A percentile compares a stretch with the other conserved stretches of the same genome.
Conservation (phyloP, 75 land plant species). For the Pinus taeda region DNA sequence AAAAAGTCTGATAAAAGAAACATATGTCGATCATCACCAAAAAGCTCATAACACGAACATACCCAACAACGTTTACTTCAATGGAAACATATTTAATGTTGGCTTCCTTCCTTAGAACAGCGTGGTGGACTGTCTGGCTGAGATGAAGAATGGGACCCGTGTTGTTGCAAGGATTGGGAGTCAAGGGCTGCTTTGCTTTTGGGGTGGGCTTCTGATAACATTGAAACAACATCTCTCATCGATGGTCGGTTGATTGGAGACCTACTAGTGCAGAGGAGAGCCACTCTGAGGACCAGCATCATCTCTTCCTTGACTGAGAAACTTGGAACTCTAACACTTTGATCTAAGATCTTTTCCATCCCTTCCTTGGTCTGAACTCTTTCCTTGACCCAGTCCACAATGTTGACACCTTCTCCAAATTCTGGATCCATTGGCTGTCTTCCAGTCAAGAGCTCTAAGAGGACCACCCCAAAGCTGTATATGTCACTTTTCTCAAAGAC, state of each 20-base stretch:
- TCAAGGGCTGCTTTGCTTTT: conserved; percentile 19
- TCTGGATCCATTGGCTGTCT: conserved; percentile 44
- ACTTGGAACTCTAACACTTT: conserved; percentile 31
- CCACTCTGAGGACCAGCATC: conserved; percentile 53
- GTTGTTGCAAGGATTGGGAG: background rate
- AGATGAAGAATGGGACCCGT: conserved; percentile 2
- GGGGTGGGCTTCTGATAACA: conserved; percentile 46
- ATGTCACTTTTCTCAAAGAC: conserved; percentile 59
- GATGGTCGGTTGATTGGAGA: conserved; percentile 68
- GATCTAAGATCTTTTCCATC: conserved; percentile 29
- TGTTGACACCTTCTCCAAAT: conserved; percentile 40
- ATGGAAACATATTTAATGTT: too few relatives aligned
- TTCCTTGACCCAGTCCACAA: conserved; percentile 53
- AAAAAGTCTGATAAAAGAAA: too few relatives aligned
- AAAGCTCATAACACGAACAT: too few relatives aligned
- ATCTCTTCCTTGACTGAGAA: conserved; percentile 58
- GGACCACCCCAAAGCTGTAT: conserved; percentile 62
- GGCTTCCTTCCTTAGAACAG: too few relatives aligned
- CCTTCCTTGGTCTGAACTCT: conserved; percentile 28
- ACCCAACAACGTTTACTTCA: too few relatives aligned
- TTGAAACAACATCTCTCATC: conserved; percentile 71
- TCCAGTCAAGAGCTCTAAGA: conserved; percentile 58
- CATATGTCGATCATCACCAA: too few relatives aligned
- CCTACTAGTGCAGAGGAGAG: conserved; percentile 59
- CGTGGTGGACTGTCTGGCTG: background rate